Evolutionary conservation across 1,284 basidiomycete genomes (phyloP), one percentile per base, ranked within the genome.

Genomic region (Cutaneotrichosporon cutaneum): DNA sequence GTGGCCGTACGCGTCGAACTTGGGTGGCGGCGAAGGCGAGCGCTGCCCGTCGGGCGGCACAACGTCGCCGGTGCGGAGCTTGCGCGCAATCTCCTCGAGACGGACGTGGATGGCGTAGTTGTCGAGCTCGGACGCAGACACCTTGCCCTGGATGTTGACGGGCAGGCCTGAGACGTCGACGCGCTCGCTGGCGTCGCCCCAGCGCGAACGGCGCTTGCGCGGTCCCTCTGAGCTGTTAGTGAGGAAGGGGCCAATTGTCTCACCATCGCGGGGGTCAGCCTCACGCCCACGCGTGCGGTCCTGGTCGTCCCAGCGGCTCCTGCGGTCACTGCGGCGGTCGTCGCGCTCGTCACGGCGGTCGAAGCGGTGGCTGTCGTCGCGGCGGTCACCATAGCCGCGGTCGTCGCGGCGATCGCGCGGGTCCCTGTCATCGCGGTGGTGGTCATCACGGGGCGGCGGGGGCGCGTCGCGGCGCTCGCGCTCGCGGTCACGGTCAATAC

Each of bases 21-120:
- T 94, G 16, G 96, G 96, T 11, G 95, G 93, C 44, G 96, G 96
- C 30, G 96, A 99, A 16, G 92, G 89, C 0, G 94, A 96, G 61
- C 93, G 85, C 82, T 97, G 94, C 64, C 90, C 86, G 70, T 99
- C 95, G 36, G 96, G 93, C 47, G 96, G 96, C 56, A 99, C 87
- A 68, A 94, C 94, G 73, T 98, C 93, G 68, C 96, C 97, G 60
- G 93, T 83, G 58, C 92, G 84, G 30, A 99, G 83, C 81, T 97
- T 97, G 71, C 91, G 86, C 70, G 94, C 93, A 76, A 99, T 98
- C 82, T 99, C 96, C 79, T 99, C 96, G 59, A 99, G 83, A 61
- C 96, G 86, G 55, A 97, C 84, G 73, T 94, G 92, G 63, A 93
- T 94, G 54, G 92, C 91, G 77, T 98, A 97, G 73, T 92, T 94